Evolutionary conservation across 345 rosid genomes (phyloP), one percentile per base, ranked within the genome.

Genomic region (Odontarrhena argentea): DNA sequence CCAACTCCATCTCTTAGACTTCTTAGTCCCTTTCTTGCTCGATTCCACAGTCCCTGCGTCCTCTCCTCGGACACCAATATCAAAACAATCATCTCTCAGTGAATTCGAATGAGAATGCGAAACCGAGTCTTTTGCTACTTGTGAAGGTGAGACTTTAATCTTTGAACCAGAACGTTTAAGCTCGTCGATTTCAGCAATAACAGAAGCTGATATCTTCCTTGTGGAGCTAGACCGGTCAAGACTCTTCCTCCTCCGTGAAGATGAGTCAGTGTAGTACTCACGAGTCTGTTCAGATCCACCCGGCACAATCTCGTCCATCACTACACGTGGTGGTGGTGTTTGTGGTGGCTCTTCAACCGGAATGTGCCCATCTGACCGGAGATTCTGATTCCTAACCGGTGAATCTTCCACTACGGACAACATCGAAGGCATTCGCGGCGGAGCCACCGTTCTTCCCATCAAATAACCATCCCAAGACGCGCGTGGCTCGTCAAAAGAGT

Each of bases 391-490:
- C 7, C 63, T 74, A 12, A 78, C 86, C 7, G 97, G 97, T 65
- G 93, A 87, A 78, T 91, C 98, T 77, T 95, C 99, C 9, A 88
- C 95, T 0, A 91, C 96, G 4, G 99, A 87, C 24, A 87, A 77
- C 96, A 91, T 95, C 0, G 96, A 81, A 0, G 91, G 87, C 96
- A 89, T 85, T 61, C 90, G 74, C n/a, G 95, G 85, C 37, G 85
- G 91, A 55, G 53, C 78, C 0, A 36, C 50, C 0, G 82, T 56
- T 69, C 83, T 81, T 11, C 97, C 97, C 0, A 84, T 85, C 80
- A 91, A 50, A 70, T 88, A 82, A 0, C 99, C 97, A 30, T 94
- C 99, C 90, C 97, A 91, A 3, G 96, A 88, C 28, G 97, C 99
- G n/a, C 97, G 83, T 0, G 99, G 97, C 84, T 91, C 97, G 26